Base-by-base conservation (phyloP, 192 early-diverging fungal genomes). In the Linnemannia zychae region DNA sequence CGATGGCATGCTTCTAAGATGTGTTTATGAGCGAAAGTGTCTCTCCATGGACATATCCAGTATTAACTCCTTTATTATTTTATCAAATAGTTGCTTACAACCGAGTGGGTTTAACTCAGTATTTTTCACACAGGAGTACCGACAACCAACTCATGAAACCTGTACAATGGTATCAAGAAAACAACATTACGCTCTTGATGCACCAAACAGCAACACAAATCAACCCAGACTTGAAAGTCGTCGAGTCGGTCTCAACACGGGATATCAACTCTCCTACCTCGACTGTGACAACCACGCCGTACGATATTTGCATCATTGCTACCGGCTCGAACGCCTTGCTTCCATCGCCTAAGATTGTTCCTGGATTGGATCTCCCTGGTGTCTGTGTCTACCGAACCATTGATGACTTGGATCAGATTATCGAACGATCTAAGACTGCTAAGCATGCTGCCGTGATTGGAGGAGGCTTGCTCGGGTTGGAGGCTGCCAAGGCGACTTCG, bases 301-400 rank as follows among this genome's bases (percentile, higher is more conserved):
- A 94, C 71, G 93, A 94, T 71, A 78, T 79, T 60, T 88, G 89
- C 70, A 86, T 94, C 18, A 57, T 94, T 37, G 91, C 93, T 28
- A 95, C 93, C 6, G 93, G 93, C 24, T 93, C 91, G 22, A 70
- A 24, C 57, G 88, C 93, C 17, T 76, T 92, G 24, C 78, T 95
- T 20, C 93, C 93, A 34, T 89, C 93, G 7, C 24, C 63, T 37
- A 74, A 73, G 49, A 50, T 24, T 36, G 71, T 91, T n/a, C 65
- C 83, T 47, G 84, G 84, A 37, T 44, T 78, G n/a, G 67, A 90
- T 37, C 80, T 87, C 22, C 65, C 68, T 15, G 93, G 93, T 44
- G 89, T 93, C 22, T 95, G 90, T 68, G 92, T 93, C 28, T 94
- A 94, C 76, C 91, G 93, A 46, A 94, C 93, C 28, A 82, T 94